Percentiles rank a stretch among this genome's conserved stretches.
Evolutionary conservation across 805 yeast genomes (phyloP).

Genomic region (Myxozyma neotropica): DNA sequence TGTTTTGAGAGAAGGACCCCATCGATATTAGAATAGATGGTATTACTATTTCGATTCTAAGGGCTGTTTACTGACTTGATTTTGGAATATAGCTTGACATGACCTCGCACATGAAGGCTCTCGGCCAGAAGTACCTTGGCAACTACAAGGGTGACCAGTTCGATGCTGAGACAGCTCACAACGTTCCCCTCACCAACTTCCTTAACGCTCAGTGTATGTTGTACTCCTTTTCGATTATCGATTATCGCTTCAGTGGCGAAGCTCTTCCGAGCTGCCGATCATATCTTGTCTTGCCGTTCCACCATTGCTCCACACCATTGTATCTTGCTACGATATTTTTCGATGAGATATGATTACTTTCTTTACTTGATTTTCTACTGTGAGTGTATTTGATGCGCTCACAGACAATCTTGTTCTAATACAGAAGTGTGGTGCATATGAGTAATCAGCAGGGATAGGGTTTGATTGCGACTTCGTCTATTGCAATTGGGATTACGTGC

Average conservation of each 20-base stretch:
- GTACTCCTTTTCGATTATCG: background rate
- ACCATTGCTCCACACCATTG: too few species aligned
- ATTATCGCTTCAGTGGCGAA: background rate
- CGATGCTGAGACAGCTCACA: conserved; percentile 52
- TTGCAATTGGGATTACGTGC: background rate
- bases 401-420: background rate
- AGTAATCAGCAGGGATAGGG: conserved; percentile 9
- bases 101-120: conserved; percentile 52
- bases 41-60: background rate
- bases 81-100: conserved; percentile 30
- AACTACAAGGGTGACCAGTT: conserved; percentile 47
- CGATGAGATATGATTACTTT: too few species aligned
- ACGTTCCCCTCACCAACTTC: conserved; percentile 87
- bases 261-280: background rate
- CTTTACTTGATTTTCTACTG: too few species aligned
- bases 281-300: too few species aligned
- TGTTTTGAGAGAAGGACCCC: background rate
- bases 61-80: background rate
- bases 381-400: too few species aligned
- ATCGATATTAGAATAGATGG: too few species aligned
- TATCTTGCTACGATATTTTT: too few species aligned
- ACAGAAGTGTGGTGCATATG: background rate
- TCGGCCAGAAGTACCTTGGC: conserved; percentile 63
- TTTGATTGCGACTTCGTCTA: too few species aligned
- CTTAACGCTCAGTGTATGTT: conserved; percentile 74